Conservation (phyloP, 78 protist species). For the Pigoraptor vietnamica region DNA sequence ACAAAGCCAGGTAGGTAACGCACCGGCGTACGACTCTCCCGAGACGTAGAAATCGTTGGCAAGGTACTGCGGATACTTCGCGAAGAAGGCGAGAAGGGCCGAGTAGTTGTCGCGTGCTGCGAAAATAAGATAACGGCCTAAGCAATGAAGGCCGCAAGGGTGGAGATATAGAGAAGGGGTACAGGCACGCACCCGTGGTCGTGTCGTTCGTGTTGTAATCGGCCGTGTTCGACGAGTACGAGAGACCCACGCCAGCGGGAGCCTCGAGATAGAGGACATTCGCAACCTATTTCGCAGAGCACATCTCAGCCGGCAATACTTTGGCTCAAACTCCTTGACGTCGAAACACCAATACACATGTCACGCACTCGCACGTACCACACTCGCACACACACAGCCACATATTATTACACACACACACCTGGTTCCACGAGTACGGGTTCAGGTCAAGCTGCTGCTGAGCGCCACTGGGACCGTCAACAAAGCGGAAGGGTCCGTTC, state of each 20-base stretch:
- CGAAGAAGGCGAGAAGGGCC: constrained; percentile 10
- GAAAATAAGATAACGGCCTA: too few relatives aligned
- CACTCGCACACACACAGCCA: too few relatives aligned
- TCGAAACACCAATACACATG: too few relatives aligned
- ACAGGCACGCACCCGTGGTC: neutral
- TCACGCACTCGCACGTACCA: too few relatives aligned
- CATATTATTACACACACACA: too few relatives aligned
- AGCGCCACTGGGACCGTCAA: neutral
- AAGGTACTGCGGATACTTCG: neutral
- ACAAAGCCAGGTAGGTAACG: too few relatives aligned
- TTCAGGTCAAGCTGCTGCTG: neutral
- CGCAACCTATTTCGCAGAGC: too few relatives aligned
- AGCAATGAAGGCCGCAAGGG: too few relatives aligned
- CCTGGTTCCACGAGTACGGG: neutral
- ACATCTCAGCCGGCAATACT: too few relatives aligned
- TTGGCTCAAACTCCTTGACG: too few relatives aligned
- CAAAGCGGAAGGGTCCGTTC: constrained; percentile 37
- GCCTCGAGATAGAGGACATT: constrained; percentile 44
- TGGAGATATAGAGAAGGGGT: neutral
- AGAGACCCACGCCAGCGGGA: constrained; percentile 64
- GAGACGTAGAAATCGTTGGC: constrained; percentile 25
- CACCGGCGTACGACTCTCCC: constrained; percentile 43
- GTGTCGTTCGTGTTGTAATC: neutral
- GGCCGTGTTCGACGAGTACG: constrained; percentile 5
- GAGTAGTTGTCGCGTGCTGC: neutral